Base-by-base conservation (phyloP, 1,139 yeast species). In the Geotrichum bryndzae region DNA sequence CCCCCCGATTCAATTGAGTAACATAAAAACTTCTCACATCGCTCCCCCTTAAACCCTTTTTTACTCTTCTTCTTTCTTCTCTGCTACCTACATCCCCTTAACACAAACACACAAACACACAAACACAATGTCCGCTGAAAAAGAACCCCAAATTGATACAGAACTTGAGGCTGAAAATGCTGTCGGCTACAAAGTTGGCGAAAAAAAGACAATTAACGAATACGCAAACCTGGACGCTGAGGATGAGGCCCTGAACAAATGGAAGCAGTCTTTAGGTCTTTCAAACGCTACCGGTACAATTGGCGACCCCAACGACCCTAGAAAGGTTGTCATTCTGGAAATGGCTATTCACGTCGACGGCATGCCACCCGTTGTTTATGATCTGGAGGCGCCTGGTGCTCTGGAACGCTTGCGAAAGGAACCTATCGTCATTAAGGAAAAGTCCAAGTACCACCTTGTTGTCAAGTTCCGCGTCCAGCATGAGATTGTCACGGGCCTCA, bases 201-300 rank as follows among this genome's bases (percentile, higher is more conserved):
- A 87, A 66, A 90, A 90, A 79, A 90, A 90, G 73, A 88, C 96
- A 46, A 82, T 91, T 62, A 92, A 84, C 58, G 97, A 91, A 73
- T 91, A 91, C 75, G 84, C 88, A 65, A 82, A 68, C 31, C 64
- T 91, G 68, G 98, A 91, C 73, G 95, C 95, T 7, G 90, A 90
- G 68, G 98, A 91, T 73, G 97, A 90, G 75, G 87, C 96, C 53
- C 80, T 92, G 68, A 90, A 88, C 66, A 90, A 89, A 74, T 92
- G 98, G 98, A 92, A 92, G 76, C 90, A 87, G 63, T 88, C 96
- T 1, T 79, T 92, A 52, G 98, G 98, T 0, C 73, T 84, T 50
- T 27, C 31, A 27, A 80, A 78, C 64, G 73, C 80, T 3, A 80
- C 84, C 6, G 83, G 86, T 50, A 90, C 94, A 0, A 84, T 87